Percentiles rank a stretch among this genome's conserved stretches.
These are phyloP conservation scores for Paramecium biaurelia DNA, from an alignment of 73 alveolate genomes.

Conservation along the genomic window DNA sequence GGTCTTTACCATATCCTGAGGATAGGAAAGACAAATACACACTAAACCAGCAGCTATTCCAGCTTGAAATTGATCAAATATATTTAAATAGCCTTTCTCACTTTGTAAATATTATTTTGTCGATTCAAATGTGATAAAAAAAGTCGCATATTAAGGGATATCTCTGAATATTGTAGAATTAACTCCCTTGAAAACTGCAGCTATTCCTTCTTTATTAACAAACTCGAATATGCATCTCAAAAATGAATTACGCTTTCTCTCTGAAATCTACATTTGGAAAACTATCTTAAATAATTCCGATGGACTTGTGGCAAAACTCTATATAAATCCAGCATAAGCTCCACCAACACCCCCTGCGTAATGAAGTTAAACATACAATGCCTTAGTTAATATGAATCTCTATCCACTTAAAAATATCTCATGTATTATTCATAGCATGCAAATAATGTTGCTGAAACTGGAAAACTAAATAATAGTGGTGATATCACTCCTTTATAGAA, in stretches of 20 bases:
- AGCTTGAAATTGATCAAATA: not conserved
- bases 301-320: slow-evolving; percentile 32
- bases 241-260: not conserved
- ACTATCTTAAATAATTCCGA: not conserved
- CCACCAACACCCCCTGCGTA: slow-evolving; percentile 16
- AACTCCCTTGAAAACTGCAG: not conserved
- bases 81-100: not conserved
- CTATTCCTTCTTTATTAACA: not conserved
- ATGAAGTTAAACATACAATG: not conserved
- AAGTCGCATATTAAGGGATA: not conserved
- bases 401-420: not conserved
- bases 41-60: slow-evolving; percentile 13
- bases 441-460: slow-evolving; percentile 6
- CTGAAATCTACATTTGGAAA: not conserved
- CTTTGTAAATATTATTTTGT: not conserved
- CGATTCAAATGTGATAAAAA: slow-evolving; percentile 13
- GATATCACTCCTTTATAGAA: slow-evolving; percentile 45
- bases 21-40: not conserved
- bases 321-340: slow-evolving; percentile 33
- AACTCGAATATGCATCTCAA: not conserved
- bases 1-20: not conserved
- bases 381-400: not conserved
- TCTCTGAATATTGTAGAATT: slow-evolving; percentile 5
- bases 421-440: slow-evolving; percentile 13
- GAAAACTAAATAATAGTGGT: slow-evolving; percentile 38